phyloP scores from a whole-genome alignment of 1,284 basidiomycete species.

The Pyrrhoderma noxium region DNA sequence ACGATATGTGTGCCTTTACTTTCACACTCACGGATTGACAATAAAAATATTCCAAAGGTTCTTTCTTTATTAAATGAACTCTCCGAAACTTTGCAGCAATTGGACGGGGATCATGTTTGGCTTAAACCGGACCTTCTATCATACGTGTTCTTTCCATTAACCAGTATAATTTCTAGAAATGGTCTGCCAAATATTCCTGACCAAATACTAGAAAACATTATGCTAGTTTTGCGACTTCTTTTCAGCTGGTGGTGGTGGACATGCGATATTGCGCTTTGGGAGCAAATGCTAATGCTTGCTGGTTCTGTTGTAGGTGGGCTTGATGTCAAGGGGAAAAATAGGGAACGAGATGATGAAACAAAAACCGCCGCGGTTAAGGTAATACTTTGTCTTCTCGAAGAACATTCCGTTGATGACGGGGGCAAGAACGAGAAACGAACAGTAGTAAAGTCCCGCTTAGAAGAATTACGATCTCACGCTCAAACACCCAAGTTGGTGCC shows the following conservation, averaged over 20 bases:
- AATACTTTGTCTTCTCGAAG: conserved; percentile 49
- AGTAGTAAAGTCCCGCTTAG: conserved; percentile 26
- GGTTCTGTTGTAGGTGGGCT: conserved; percentile 60
- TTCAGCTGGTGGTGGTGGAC: conserved; percentile 73
- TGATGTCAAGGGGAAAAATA: conserved; percentile 52
- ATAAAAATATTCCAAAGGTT: conserved; percentile 43
- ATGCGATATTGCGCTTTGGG: conserved; percentile 61
- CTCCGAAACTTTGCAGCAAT: conserved; percentile 35
- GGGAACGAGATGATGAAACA: conserved; percentile 68
- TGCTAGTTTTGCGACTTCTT: conserved; percentile 56
- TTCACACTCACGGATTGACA: conserved; percentile 51
- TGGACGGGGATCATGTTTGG: conserved; percentile 1
- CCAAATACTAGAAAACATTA: conserved; percentile 67
- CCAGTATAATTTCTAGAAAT: conserved; percentile 73
- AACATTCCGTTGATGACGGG: conserved; percentile 36
- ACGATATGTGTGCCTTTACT: conserved; percentile 72
- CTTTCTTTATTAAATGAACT: conserved; percentile 50
- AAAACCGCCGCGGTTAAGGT: conserved; percentile 57
- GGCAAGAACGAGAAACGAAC: conserved; percentile 20
- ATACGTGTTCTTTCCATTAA: conserved; percentile 83
- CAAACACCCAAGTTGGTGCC: conserved; percentile 54
- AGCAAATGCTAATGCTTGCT: conserved; percentile 78
- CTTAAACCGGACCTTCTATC: conserved; percentile 64
- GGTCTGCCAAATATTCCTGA: conserved; percentile 63
- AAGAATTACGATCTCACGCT: conserved; percentile 38